Percentiles rank a stretch among this genome's conserved stretches.
Conservation (phyloP, 2,329 filamentous ascomycete species). For the Botrytis fragariae region DNA sequence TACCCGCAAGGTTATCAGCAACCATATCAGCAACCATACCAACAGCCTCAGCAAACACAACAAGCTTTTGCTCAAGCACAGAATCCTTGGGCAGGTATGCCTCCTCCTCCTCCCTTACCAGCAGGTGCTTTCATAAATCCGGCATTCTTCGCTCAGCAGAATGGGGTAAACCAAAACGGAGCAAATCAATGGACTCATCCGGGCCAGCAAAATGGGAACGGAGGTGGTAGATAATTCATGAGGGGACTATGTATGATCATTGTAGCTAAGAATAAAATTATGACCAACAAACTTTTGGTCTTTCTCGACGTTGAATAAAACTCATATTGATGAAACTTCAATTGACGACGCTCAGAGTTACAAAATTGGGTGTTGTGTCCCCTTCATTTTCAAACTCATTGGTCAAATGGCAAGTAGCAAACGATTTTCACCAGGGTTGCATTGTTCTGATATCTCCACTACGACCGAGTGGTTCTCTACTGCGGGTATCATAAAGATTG, state of each 20-base stretch:
- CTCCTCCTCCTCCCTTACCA: constrained; percentile 22
- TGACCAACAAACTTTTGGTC: not conserved
- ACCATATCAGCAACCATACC: constrained; percentile 23
- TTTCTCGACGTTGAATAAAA: not conserved
- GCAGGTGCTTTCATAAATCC: constrained; percentile 37
- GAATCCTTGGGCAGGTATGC: constrained; percentile 24
- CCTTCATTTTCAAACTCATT: not conserved
- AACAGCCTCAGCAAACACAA: constrained; percentile 24
- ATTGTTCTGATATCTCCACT: not conserved
- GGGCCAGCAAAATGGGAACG: constrained; percentile 24
- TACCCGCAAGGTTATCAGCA: constrained; percentile 27
- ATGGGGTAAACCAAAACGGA: constrained; percentile 22
- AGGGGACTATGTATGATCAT: constrained; percentile 3
- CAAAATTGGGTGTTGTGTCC: not conserved
- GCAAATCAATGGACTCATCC: constrained; percentile 29
- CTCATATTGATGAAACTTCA: not conserved
- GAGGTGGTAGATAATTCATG: constrained; percentile 9
- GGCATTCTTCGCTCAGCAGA: constrained; percentile 31
- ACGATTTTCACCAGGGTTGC: not conserved
- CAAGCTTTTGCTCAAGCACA: constrained; percentile 23
- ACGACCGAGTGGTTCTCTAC: not conserved
- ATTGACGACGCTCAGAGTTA: not conserved
- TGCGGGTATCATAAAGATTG: not conserved
- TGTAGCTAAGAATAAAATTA: constrained; percentile 6
- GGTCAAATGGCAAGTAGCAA: not conserved